These are phyloP conservation scores for Claviceps sorghi DNA, from an alignment of 2,329 filamentous ascomycete species.

Conservation along the genomic window DNA sequence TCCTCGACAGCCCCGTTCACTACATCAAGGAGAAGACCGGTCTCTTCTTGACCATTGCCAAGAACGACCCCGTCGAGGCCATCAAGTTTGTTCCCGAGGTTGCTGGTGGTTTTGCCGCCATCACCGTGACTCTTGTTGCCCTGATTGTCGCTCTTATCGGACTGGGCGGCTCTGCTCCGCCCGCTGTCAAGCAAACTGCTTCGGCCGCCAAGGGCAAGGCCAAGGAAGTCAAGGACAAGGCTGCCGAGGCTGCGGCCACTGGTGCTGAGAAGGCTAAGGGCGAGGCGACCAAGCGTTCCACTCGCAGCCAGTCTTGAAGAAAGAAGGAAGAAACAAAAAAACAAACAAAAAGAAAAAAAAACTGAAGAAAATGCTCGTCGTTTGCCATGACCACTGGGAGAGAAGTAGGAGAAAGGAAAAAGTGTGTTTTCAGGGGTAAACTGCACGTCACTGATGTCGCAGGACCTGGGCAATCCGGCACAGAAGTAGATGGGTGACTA, in stretches of 20 bases:
- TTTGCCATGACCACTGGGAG: not conserved
- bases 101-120: constrained; percentile 61
- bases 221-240: constrained; percentile 56
- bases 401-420: not conserved
- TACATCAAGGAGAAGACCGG: constrained; percentile 89
- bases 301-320: constrained; percentile 38
- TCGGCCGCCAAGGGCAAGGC: constrained; percentile 53
- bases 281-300: constrained; percentile 49
- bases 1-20: constrained; percentile 76
- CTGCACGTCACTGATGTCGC: not conserved
- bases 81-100: constrained; percentile 86
- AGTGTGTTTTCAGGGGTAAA: not conserved
- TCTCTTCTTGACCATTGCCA: constrained; percentile 71
- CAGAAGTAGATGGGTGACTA: not conserved
- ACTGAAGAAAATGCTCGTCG: not conserved
- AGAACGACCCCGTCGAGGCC: constrained; percentile 70
- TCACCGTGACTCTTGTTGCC: constrained; percentile 55
- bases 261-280: constrained; percentile 62
- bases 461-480: not conserved
- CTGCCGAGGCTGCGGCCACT: constrained; percentile 39
- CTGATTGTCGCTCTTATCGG: constrained; percentile 54
- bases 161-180: constrained; percentile 49
- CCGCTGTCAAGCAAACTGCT: constrained; percentile 60
- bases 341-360: not conserved
- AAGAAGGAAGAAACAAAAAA: not conserved